Base-by-base conservation (phyloP, 331 rosid species). In the Pyrus hybrid region DNA sequence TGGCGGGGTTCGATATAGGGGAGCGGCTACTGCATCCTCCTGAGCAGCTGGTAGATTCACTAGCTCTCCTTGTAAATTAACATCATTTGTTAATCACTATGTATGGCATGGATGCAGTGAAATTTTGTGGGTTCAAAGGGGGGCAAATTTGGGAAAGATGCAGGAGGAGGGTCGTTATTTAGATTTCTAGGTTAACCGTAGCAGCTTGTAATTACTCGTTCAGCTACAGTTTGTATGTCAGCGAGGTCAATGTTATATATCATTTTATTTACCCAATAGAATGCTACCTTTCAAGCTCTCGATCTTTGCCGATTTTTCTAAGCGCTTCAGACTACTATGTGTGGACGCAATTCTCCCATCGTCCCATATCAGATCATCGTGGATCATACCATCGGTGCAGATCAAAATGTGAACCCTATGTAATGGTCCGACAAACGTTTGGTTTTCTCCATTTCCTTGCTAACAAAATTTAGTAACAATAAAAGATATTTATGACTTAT, bases 41-140 rank as follows among this genome's bases (percentile, higher is more conserved):
- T 20, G n/a, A n/a, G 49, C 29, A 32, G n/a, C 72, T 51, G 30
- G 74, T 41, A 61, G 45, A 25, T 10, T 73, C 62, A 4, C 29
- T 33, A 12, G 45, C 57, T 62, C 21, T 45, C 33, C 63, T 68
- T 80, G 68, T n/a, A n/a, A n/a, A n/a, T n/a, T n/a, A n/a, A n/a
- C n/a, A n/a, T n/a, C n/a, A n/a, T n/a, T n/a, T n/a, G n/a, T n/a
- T n/a, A n/a, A n/a, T n/a, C n/a, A n/a, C n/a, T n/a, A n/a, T n/a
- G 16, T 1, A 43, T 43, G 49, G 4, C 49, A 43, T 45, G 65
- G 32, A 47, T 68, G 72, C 25, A 51, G 70, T 30, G 81, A 68
- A 74, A 57, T 78, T 74, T 82, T 78, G 74, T 63, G 47, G 77
- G 13, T 49, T 77, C 70, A 5, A 25, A 68, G 7, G 30, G 53